Evolutionary conservation across 192 early-diverging fungal genomes (phyloP).

Genomic region (Rhizoclosmatium globosum): DNA sequence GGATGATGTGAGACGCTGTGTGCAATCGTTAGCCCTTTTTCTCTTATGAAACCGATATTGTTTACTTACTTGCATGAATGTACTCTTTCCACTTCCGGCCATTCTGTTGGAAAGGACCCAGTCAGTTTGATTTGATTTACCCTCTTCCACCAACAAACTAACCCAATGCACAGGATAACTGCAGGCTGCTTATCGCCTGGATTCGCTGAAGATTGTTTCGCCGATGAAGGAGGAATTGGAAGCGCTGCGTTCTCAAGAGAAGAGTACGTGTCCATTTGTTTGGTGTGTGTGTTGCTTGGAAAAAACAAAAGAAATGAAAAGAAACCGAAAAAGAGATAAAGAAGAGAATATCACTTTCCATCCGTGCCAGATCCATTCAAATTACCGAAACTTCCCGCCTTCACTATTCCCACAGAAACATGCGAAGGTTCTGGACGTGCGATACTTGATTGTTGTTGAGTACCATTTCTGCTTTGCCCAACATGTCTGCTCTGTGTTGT

Average conservation of each 20-base stretch:
- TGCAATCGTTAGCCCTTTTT: not conserved
- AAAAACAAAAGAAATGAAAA: not conserved
- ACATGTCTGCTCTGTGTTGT: too few species aligned
- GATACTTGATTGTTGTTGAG: too few species aligned
- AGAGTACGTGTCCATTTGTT: conserved; percentile 7
- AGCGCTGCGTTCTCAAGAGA: conserved; percentile 24
- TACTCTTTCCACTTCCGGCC: conserved; percentile 96
- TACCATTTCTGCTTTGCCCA: too few species aligned
- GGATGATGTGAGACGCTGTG: conserved; percentile 86
- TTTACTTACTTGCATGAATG: conserved; percentile 87
- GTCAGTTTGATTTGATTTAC: not conserved
- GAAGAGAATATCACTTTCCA: too few species aligned
- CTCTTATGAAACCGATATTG: not conserved
- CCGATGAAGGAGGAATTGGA: not conserved
- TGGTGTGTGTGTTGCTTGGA: not conserved
- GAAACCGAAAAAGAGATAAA: too few species aligned
- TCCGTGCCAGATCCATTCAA: too few species aligned
- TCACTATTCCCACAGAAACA: too few species aligned
- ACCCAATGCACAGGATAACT: conserved; percentile 31
- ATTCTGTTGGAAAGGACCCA: conserved; percentile 60
- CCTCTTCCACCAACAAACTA: not conserved
- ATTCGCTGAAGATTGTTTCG: conserved; percentile 16
- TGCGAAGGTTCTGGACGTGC: too few species aligned
- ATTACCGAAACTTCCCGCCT: too few species aligned
- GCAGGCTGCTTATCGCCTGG: conserved; percentile 6